phyloP scores from a whole-genome alignment of 2,329 filamentous ascomycete species.

The Calonectria pteridis region DNA sequence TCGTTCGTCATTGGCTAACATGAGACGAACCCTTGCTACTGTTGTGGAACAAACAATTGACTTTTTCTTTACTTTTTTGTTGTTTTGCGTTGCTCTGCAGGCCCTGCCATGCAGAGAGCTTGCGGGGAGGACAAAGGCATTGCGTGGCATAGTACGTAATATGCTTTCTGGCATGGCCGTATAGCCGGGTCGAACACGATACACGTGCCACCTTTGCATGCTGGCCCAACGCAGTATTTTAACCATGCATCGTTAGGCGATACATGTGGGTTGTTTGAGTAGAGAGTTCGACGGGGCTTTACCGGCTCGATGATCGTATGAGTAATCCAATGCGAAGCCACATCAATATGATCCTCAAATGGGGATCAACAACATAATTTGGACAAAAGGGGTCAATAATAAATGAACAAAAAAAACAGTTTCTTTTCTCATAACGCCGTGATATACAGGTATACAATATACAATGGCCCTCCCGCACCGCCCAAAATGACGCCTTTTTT shows the following conservation, averaged over 20 bases:
- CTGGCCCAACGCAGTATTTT: neutral
- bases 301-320: neutral
- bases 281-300: neutral
- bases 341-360: neutral
- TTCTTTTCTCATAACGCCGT: neutral
- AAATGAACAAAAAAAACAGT: neutral
- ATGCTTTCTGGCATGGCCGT: neutral
- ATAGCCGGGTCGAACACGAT: neutral
- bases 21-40: neutral
- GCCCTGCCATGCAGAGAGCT: neutral
- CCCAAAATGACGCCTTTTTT: neutral
- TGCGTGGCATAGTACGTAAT: conserved; percentile 6
- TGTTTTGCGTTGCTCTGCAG: neutral
- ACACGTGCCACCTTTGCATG: neutral
- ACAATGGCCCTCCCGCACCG: neutral
- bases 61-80: neutral
- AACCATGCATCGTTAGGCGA: neutral
- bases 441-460: neutral
- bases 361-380: neutral
- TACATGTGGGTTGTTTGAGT: neutral
- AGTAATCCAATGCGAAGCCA: neutral
- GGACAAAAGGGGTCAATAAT: neutral
- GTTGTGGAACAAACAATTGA: neutral
- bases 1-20: neutral
- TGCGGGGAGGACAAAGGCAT: neutral